A percentile compares a stretch with the other conserved stretches of the same genome.
Evolutionary conservation across 768 basidiomycete genomes (phyloP).

Genomic region (Lactarius hengduanensis): DNA sequence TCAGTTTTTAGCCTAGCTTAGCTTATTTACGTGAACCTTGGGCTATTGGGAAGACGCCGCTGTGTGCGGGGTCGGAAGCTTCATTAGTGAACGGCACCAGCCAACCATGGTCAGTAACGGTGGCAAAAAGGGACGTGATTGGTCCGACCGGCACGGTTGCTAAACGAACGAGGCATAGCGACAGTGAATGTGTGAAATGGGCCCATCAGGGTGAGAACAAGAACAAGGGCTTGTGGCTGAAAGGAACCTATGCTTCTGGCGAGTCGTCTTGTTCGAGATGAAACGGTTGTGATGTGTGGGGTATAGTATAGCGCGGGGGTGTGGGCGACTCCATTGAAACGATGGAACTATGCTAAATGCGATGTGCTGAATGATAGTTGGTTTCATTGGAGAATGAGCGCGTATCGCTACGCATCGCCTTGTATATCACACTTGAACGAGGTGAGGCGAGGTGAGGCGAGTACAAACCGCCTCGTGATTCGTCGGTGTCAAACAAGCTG

Average conservation of each 20-base stretch:
- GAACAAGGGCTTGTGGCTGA: conserved; percentile 17
- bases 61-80: conserved; percentile 11
- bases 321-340: conserved; percentile 10
- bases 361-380: background rate
- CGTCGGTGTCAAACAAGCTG: conserved; percentile 8
- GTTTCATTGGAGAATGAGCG: background rate
- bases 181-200: conserved; percentile 6
- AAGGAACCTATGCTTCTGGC: conserved; percentile 13
- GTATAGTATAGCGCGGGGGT: conserved; percentile 23
- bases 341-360: background rate
- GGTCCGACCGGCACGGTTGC: background rate
- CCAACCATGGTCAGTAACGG: conserved; percentile 6
- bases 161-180: background rate
- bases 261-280: conserved; percentile 14
- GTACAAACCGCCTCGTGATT: background rate
- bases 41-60: conserved; percentile 17
- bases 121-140: conserved; percentile 6
- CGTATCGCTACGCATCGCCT: background rate
- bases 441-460: conserved; percentile 16
- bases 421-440: background rate
- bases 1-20: conserved; percentile 22
- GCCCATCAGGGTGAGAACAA: conserved; percentile 19
- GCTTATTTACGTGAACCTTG: conserved; percentile 3
- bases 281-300: conserved; percentile 22
- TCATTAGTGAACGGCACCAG: background rate